Conservation (phyloP, 495 filamentous ascomycete species). For the Aspergillus conjunctus region DNA sequence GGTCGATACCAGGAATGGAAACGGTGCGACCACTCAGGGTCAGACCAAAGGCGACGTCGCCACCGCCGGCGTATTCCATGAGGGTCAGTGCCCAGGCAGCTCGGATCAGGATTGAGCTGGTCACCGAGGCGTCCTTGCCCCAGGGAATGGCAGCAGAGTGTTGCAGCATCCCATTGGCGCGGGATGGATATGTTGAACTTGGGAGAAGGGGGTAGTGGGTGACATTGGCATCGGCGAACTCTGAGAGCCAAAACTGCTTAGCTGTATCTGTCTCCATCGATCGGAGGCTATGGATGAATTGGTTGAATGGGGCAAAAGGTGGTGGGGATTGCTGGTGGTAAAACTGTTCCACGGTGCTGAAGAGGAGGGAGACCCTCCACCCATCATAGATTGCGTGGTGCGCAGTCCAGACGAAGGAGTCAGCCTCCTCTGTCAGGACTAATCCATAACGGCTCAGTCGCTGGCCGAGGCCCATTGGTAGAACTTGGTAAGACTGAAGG, state of each 20-base stretch:
- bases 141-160: no score
- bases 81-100: slow-evolving; percentile 39
- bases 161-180: neutral
- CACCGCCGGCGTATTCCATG: slow-evolving; percentile 26
- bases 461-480: neutral
- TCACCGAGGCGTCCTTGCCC: no score
- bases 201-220: neutral
- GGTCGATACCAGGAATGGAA: slow-evolving; percentile 31
- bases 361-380: neutral
- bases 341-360: neutral
- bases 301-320: neutral
- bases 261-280: no score
- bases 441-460: neutral
- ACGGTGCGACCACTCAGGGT: slow-evolving; percentile 37
- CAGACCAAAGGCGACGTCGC: slow-evolving; percentile 35
- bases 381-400: neutral
- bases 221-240: neutral
- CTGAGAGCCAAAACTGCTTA: neutral
- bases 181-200: neutral
- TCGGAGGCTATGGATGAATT: neutral
- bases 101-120: neutral
- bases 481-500: neutral
- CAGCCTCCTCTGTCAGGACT: neutral
- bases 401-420: neutral
- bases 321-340: neutral